phyloP scores from a whole-genome alignment of 2,329 filamentous ascomycete genomes.

The Exserohilum rostratum region DNA sequence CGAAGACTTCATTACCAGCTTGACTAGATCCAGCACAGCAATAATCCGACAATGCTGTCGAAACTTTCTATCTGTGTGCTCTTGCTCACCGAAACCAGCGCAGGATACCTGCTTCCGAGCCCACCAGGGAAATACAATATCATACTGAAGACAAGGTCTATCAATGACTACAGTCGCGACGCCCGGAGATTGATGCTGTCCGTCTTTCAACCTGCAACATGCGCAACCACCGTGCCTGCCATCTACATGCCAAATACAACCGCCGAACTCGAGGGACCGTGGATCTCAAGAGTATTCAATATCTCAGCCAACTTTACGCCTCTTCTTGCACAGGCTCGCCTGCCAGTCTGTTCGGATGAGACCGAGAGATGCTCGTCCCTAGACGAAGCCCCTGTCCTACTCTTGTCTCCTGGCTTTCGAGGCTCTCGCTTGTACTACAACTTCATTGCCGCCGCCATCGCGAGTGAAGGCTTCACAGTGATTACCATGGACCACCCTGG shows the following conservation, averaged over 20 bases:
- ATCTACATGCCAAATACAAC: conserved; percentile 29
- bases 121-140: conserved; percentile 27
- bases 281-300: conserved; percentile 19
- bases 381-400: conserved; percentile 29
- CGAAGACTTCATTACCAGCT: too few species aligned
- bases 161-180: conserved; percentile 26
- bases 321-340: conserved; percentile 25
- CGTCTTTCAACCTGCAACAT: conserved; percentile 27
- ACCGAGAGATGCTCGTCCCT: conserved; percentile 12
- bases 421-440: conserved; percentile 52
- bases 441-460: conserved; percentile 53
- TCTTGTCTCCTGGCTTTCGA: conserved; percentile 55
- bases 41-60: too few species aligned
- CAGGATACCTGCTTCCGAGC: conserved; percentile 19
- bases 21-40: too few species aligned
- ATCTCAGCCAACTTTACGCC: conserved; percentile 23
- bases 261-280: conserved; percentile 25
- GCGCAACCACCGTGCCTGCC: conserved; percentile 18
- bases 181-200: conserved; percentile 25
- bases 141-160: conserved; percentile 23
- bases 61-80: too few species aligned
- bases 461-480: conserved; percentile 56
- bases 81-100: neutral
- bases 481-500: conserved; percentile 58
- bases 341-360: conserved; percentile 22